These are phyloP conservation scores for Ormosia emarginata DNA, from an alignment of 306 rosid genomes.

Conservation along the genomic window DNA sequence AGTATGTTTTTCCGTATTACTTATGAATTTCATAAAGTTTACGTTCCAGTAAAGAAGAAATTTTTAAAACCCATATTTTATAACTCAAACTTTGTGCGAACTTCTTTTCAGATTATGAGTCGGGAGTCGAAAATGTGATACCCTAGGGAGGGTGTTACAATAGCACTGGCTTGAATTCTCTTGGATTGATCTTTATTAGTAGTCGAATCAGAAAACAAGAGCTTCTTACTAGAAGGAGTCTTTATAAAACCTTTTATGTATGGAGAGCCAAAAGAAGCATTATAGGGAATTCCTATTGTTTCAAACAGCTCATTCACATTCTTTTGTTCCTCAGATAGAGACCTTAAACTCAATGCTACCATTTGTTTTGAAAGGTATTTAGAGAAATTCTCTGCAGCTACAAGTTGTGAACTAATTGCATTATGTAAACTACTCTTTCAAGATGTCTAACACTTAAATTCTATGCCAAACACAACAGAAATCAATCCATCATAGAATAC, in stretches of 20 bases:
- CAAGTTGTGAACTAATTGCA: slow-evolving; percentile 77
- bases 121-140: too few relatives aligned
- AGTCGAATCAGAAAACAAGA: slow-evolving; percentile 45
- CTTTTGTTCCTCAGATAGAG: slow-evolving; percentile 53
- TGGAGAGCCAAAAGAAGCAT: slow-evolving; percentile 69
- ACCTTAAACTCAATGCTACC: slow-evolving; percentile 55
- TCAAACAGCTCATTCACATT: slow-evolving; percentile 78
- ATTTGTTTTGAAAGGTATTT: slow-evolving; percentile 81
- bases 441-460: too few relatives aligned
- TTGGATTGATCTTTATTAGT: slow-evolving; percentile 39
- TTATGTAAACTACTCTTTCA: slow-evolving; percentile 65
- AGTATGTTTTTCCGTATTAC: too few relatives aligned
- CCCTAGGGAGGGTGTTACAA: too few relatives aligned
- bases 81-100: too few relatives aligned
- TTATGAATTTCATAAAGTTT: too few relatives aligned
- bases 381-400: slow-evolving; percentile 83
- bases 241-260: slow-evolving; percentile 37
- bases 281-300: slow-evolving; percentile 85
- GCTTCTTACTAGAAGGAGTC: slow-evolving; percentile 47
- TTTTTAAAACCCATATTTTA: too few relatives aligned
- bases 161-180: slow-evolving; percentile 45
- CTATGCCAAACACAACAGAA: too few relatives aligned
- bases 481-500: too few relatives aligned
- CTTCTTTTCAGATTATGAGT: too few relatives aligned
- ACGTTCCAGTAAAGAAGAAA: too few relatives aligned